Evolutionary conservation across 805 yeast species (phyloP).

Genomic region (Starmera amethionina): DNA sequence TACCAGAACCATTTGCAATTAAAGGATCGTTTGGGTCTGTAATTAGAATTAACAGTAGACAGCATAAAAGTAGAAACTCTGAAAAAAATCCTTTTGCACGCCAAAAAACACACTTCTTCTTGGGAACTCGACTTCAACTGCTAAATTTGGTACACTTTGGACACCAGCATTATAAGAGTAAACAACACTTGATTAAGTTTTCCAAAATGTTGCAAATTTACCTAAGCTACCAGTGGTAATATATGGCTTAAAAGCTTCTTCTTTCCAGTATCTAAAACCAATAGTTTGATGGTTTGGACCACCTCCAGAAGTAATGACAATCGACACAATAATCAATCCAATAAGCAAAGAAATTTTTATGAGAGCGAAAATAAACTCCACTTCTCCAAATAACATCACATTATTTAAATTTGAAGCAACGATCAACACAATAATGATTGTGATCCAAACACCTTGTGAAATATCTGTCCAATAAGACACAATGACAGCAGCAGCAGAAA

Average conservation of each 20-base stretch:
- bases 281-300: slow-evolving; percentile 26
- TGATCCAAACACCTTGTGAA: slow-evolving; percentile 33
- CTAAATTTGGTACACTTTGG: slow-evolving; percentile 36
- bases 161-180: slow-evolving; percentile 24
- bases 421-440: slow-evolving; percentile 25
- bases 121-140: slow-evolving; percentile 23
- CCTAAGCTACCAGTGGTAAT: slow-evolving; percentile 11
- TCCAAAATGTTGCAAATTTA: slow-evolving; percentile 19
- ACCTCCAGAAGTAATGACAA: slow-evolving; percentile 29
- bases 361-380: slow-evolving; percentile 32
- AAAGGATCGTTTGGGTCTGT: slow-evolving; percentile 17
- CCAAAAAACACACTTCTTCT: slow-evolving; percentile 20
- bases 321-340: slow-evolving; percentile 21
- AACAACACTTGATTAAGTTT: slow-evolving; percentile 26
- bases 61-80: slow-evolving; percentile 19
- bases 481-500: slow-evolving; percentile 32
- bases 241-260: slow-evolving; percentile 23
- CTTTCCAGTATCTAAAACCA: slow-evolving; percentile 31
- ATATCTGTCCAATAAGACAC: slow-evolving; percentile 31
- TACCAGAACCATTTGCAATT: slow-evolving; percentile 20
- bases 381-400: slow-evolving; percentile 34
- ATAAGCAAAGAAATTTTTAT: slow-evolving; percentile 31
- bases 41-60: slow-evolving; percentile 19
- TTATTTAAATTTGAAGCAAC: slow-evolving; percentile 25
- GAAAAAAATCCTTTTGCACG: slow-evolving; percentile 19